Evolutionary conservation across 805 yeast genomes (phyloP), one percentile per base, ranked within the genome.

Genomic region (Ogataea glucozyma): DNA sequence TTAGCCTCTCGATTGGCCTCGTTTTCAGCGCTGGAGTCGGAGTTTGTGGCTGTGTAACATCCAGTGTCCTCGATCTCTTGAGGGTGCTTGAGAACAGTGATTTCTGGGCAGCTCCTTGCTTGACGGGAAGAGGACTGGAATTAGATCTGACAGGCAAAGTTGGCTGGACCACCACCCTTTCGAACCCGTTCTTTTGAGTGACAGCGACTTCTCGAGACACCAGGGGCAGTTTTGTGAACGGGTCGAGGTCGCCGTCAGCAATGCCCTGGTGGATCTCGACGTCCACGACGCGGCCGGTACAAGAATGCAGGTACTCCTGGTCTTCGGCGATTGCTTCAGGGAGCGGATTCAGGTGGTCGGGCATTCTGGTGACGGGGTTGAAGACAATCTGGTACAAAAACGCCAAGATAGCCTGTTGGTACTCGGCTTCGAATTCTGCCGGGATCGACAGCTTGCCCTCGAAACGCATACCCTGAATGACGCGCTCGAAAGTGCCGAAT

Each of bases 351-450:
- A 91, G 67, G 24, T 87, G 78, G 1, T 73, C 71, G n/a, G 88
- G 65, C 27, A 54, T 40, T 30, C 71, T 54, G 1, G 57, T 47
- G 2, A 61, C 38, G 0, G 96, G 95, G 59, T 90, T 78, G 64
- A 79, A 91, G 1, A 93, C 97, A 48, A 95, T 74, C 61, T 89
- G 97, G 60, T 71, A 85, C 56, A 76, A 82, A 61, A 93, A 93
- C 10, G 97, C 91, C 31, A 81, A 69, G 47, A 77, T 74, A 0
- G 99, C 98, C 36, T 71, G 68, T 23, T 66, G 58, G 40, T 80
- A 83, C 48, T 85, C 90, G 1, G 71, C 70, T 37, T 72, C 69
- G 52, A 87, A 88, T 1, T 65, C 73, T 0, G 56, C 65, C 0
- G 93, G 89, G 0, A 85, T 66, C 8, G 59, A 62, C 11, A 63